These are phyloP conservation scores for Sanghuangporus weigelae DNA, from an alignment of 1,284 basidiomycete genomes.

Conservation along the genomic window DNA sequence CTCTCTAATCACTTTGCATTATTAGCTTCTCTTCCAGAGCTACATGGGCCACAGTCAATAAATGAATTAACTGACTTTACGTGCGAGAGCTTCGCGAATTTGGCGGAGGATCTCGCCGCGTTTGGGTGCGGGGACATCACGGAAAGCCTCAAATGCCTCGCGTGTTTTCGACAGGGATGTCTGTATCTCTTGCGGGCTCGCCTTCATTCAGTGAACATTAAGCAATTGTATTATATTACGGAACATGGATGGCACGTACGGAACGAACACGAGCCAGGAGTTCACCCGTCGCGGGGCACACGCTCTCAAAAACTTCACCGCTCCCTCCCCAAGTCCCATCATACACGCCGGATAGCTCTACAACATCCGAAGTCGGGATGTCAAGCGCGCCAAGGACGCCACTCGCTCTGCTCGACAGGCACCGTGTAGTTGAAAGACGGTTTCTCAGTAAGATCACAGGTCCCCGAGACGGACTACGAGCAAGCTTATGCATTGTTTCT, in stretches of 20 bases:
- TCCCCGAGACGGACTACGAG: neutral
- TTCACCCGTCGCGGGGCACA: constrained; percentile 76
- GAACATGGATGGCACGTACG: constrained; percentile 32
- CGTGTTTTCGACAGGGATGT: constrained; percentile 56
- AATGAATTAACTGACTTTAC: constrained; percentile 48
- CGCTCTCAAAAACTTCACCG: constrained; percentile 61
- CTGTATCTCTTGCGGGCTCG: constrained; percentile 64
- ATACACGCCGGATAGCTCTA: constrained; percentile 64
- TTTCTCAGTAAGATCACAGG: neutral
- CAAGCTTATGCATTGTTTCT: neutral
- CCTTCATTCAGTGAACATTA: constrained; percentile 30
- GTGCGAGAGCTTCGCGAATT: constrained; percentile 77
- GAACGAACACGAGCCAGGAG: constrained; percentile 62
- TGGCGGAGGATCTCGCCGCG: constrained; percentile 87
- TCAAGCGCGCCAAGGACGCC: constrained; percentile 57
- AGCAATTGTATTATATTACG: neutral
- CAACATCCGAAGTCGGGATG: constrained; percentile 42
- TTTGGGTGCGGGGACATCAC: constrained; percentile 79
- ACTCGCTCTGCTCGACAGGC: constrained; percentile 59
- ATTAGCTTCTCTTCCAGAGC: too few species aligned
- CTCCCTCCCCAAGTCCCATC: constrained; percentile 75
- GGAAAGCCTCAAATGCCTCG: constrained; percentile 68
- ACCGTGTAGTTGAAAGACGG: neutral
- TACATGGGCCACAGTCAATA: neutral
- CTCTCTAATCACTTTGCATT: constrained; percentile 42